Evolutionary conservation across 2,329 filamentous ascomycete genomes (phyloP).

Genomic region (Penicillium sp.): DNA sequence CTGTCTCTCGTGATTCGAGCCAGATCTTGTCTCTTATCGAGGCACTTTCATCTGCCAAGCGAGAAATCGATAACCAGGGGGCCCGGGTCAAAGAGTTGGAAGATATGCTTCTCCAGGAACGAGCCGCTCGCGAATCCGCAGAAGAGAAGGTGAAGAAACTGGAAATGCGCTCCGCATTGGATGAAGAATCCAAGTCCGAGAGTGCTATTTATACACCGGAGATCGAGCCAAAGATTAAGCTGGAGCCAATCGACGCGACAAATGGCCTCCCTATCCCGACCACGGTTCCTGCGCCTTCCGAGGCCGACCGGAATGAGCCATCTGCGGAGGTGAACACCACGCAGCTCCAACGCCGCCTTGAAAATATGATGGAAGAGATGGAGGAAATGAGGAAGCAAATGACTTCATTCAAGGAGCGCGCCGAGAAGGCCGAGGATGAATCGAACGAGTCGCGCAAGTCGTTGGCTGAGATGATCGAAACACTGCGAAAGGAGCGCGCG

Average conservation of each 20-base stretch:
- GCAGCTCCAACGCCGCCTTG: constrained; percentile 68
- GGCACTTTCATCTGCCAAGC: constrained; percentile 76
- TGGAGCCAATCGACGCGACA: constrained; percentile 13
- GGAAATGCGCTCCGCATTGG: constrained; percentile 56
- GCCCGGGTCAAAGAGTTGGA: constrained; percentile 79
- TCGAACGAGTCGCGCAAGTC: constrained; percentile 69
- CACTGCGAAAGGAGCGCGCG: constrained; percentile 67
- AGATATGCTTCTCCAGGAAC: constrained; percentile 72
- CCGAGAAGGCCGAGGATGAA: constrained; percentile 77
- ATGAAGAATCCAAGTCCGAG: constrained; percentile 45
- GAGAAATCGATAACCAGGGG: constrained; percentile 81
- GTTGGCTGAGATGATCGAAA: constrained; percentile 82
- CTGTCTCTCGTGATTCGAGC: constrained; percentile 57
- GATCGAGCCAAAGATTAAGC: constrained; percentile 8
- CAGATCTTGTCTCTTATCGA: constrained; percentile 85
- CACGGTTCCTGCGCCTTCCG: constrained; percentile 6
- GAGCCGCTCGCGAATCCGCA: constrained; percentile 75
- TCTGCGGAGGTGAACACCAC: constrained; percentile 38
- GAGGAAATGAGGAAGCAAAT: constrained; percentile 76
- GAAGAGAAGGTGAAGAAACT: constrained; percentile 76
- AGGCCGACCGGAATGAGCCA: constrained; percentile 27
- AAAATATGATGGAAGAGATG: constrained; percentile 76
- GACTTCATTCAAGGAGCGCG: constrained; percentile 71
- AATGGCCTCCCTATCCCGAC: not conserved
- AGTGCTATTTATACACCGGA: constrained; percentile 47